Conservation (phyloP, 805 yeast species). For the Metschnikowia shivogae region DNA sequence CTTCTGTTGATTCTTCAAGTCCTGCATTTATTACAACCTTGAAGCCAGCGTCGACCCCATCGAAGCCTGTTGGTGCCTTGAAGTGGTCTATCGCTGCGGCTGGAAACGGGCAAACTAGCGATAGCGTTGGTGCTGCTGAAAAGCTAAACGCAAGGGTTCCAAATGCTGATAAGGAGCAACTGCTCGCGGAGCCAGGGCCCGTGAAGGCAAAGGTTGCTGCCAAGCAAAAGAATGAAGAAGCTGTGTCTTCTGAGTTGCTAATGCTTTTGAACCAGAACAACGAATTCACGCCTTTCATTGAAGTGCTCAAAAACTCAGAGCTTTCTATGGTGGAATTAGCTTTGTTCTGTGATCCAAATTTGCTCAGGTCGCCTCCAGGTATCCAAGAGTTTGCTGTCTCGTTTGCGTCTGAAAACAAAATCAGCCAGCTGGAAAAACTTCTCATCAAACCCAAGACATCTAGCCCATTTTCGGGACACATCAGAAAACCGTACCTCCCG, state of each 20-base stretch:
- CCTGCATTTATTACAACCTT: constrained; percentile 41
- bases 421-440: constrained; percentile 20
- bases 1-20: constrained; percentile 26
- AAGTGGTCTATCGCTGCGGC: constrained; percentile 58
- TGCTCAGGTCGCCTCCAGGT: constrained; percentile 39
- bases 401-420: constrained; percentile 31
- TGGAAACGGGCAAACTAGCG: constrained; percentile 16
- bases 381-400: constrained; percentile 40
- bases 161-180: neutral
- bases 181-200: neutral
- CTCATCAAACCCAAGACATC: constrained; percentile 20
- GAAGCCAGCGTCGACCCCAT: constrained; percentile 55
- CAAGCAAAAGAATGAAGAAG: constrained; percentile 10
- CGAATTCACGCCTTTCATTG: constrained; percentile 19
- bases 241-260: constrained; percentile 17
- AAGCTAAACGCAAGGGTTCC: neutral
- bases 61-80: constrained; percentile 49
- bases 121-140: constrained; percentile 4
- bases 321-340: constrained; percentile 29
- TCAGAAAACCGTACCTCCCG: constrained; percentile 36
- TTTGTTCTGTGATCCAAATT: constrained; percentile 32
- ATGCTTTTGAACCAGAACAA: constrained; percentile 19
- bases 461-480: constrained; percentile 25
- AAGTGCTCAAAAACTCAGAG: constrained; percentile 29
- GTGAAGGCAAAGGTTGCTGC: neutral